Base-by-base conservation (phyloP, 495 filamentous ascomycete genomes). In the Thermochaetoides thermophila region DNA sequence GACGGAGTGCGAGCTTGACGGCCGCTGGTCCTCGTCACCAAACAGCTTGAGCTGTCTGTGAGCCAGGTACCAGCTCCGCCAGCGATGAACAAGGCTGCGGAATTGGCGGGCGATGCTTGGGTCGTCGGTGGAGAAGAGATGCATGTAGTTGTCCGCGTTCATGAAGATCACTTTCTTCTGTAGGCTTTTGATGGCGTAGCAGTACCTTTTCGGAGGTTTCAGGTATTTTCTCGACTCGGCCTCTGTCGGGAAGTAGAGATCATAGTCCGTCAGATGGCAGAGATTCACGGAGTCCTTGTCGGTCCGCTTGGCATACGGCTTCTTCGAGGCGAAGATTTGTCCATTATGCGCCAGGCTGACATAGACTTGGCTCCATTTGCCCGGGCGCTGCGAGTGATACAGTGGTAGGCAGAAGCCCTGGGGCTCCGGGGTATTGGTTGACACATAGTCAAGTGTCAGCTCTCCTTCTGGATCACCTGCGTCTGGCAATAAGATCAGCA, bases 221-320 rank as follows among this genome's bases (percentile, higher is more conserved):
- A 86, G 57, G 35, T 74, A 69, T 24, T 71, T 69, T 20, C 59
- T 54, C 33, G 72, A 57, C 22, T 79, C 71, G 10, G 69, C 66
- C 24, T 73, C 63, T 3, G 69, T 77, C 7, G 82, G 78, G 6
- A 64, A 70, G 54, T 93, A 94, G 25, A 93, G 80, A 44, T 97
- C 89, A 45, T 87, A 97, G 52, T 95, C 89, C 7, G 85, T 83
- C 10, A 97, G 54, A 52, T 92, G 82, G 49, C 91, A 95, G 19
- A 89, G 61, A 39, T 71, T 78, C 0, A 63, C 53, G 7, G 57
- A 49, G 31, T 92, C 79, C 46, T 76, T 78, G 25, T 74, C 68
- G 7, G 55, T 49, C 7, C 54, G 38, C 26, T 57, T 66, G 1
- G 51, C 36, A 26, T 69, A 64, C 7, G 57, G 39, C 42, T 81